Percentiles rank a stretch among this genome's conserved stretches.
These are phyloP conservation scores for Candida suzukii DNA, from an alignment of 805 yeast species.

Conservation along the genomic window DNA sequence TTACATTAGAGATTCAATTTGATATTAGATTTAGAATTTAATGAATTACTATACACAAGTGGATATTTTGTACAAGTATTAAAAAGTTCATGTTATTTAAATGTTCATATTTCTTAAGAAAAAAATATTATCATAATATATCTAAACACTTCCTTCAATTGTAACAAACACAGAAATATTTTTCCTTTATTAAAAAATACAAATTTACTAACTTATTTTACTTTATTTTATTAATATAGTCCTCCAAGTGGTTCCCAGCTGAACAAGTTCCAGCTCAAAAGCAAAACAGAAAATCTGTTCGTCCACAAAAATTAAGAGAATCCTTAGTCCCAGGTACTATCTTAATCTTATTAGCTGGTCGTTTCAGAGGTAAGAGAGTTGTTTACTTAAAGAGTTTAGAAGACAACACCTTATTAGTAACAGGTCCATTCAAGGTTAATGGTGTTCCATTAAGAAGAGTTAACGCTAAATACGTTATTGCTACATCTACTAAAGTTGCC, in stretches of 20 bases:
- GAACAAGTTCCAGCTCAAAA: conserved; percentile 83
- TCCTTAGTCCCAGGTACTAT: conserved; percentile 98
- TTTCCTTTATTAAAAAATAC: neutral
- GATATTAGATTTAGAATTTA: too few relatives aligned
- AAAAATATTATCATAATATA: too few relatives aligned
- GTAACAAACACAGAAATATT: too few relatives aligned
- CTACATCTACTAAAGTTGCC: conserved; percentile 89
- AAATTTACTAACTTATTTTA: conserved; percentile 9
- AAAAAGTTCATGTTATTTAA: too few relatives aligned
- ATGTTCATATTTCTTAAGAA: too few relatives aligned
- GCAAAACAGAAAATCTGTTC: conserved; percentile 82
- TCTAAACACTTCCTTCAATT: too few relatives aligned
- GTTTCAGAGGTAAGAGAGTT: conserved; percentile 99
- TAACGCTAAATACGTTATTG: conserved; percentile 97
- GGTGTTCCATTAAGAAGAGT: conserved; percentile 99
- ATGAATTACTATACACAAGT: too few relatives aligned
- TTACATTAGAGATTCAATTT: too few relatives aligned
- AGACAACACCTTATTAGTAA: conserved; percentile 94
- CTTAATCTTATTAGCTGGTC: conserved; percentile 94
- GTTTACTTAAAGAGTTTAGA: conserved; percentile 94
- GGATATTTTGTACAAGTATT: too few relatives aligned
- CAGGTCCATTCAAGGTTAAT: conserved; percentile 99
- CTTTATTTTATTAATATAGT: conserved; percentile 21
- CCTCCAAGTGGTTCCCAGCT: conserved; percentile 92
- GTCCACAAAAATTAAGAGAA: conserved; percentile 93